phyloP scores from a whole-genome alignment of 108 stramenopile species.

The Epithemia pelagica region DNA sequence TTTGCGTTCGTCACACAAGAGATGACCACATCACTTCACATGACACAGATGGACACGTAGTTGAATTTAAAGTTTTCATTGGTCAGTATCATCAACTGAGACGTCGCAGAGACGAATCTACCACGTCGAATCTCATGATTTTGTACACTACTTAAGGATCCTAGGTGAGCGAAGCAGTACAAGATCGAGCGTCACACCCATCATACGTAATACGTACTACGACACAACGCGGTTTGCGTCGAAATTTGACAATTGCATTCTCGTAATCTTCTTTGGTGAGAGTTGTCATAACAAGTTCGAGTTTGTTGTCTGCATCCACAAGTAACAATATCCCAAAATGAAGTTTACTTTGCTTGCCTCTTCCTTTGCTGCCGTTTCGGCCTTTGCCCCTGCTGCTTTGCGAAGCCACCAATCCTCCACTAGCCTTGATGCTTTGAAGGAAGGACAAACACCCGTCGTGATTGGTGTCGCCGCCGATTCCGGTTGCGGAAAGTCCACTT shows the following conservation, averaged over 20 bases:
- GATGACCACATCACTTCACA: background rate
- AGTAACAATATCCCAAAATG: too few species aligned
- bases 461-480: conserved; percentile 98
- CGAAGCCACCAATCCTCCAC: conserved; percentile 18
- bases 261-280: too few species aligned
- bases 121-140: background rate
- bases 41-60: background rate
- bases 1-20: background rate
- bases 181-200: too few species aligned
- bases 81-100: background rate
- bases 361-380: conserved; percentile 30
- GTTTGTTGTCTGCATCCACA: too few species aligned
- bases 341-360: conserved; percentile 29
- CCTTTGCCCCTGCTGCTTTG: conserved; percentile 45
- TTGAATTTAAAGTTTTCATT: background rate
- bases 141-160: conserved; percentile 1
- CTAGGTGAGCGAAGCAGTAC: too few species aligned
- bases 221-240: too few species aligned
- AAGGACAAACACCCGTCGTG: conserved; percentile 74
- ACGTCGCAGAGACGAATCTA: background rate
- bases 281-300: too few species aligned
- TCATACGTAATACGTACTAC: too few species aligned
- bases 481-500: conserved; percentile 97
- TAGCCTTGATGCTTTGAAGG: conserved; percentile 55
- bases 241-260: too few species aligned